Conservation (phyloP, 176 grass and related monocot genomes). For the Aegilops longissima region DNA sequence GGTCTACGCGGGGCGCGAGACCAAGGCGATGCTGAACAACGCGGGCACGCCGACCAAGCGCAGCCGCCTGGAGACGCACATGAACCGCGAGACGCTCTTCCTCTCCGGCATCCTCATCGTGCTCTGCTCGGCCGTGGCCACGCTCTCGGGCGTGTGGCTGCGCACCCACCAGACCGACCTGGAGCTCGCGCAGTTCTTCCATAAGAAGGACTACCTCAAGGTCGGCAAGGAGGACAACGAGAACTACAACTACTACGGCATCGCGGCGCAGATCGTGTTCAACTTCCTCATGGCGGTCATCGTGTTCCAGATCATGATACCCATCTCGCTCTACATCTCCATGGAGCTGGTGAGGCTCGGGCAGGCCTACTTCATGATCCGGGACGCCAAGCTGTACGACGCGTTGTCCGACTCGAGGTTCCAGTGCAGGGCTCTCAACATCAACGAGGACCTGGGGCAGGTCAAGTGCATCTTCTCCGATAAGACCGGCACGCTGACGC, state of each 20-base stretch:
- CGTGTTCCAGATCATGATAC: slow-evolving; percentile 96
- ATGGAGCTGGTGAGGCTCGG: slow-evolving; percentile 93
- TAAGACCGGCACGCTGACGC: slow-evolving; percentile 90
- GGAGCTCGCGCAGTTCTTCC: slow-evolving; percentile 67
- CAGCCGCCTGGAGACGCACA: slow-evolving; percentile 71
- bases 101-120: slow-evolving; percentile 62
- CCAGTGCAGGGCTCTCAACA: slow-evolving; percentile 87
- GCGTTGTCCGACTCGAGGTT: slow-evolving; percentile 59
- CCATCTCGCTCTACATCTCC: slow-evolving; percentile 94
- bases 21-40: slow-evolving; percentile 90
- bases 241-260: slow-evolving; percentile 83
- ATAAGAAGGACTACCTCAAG: slow-evolving; percentile 63
- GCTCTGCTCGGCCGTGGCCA: slow-evolving; percentile 53
- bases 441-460: slow-evolving; percentile 95
- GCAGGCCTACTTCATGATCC: slow-evolving; percentile 91
- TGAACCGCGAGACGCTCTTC: slow-evolving; percentile 85
- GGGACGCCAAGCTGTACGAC: slow-evolving; percentile 67
- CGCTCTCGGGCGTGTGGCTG: slow-evolving; percentile 69
- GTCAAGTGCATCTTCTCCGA: slow-evolving; percentile 94
- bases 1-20: slow-evolving; percentile 78
- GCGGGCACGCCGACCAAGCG: slow-evolving; percentile 67
- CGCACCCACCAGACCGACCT: slow-evolving; percentile 44
- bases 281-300: slow-evolving; percentile 92
- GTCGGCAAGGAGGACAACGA: neutral
- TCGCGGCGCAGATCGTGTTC: slow-evolving; percentile 75